Percentiles rank a stretch among this genome's conserved stretches.
Conservation (phyloP, 306 rosid species). For the Spatholobus suberectus region DNA sequence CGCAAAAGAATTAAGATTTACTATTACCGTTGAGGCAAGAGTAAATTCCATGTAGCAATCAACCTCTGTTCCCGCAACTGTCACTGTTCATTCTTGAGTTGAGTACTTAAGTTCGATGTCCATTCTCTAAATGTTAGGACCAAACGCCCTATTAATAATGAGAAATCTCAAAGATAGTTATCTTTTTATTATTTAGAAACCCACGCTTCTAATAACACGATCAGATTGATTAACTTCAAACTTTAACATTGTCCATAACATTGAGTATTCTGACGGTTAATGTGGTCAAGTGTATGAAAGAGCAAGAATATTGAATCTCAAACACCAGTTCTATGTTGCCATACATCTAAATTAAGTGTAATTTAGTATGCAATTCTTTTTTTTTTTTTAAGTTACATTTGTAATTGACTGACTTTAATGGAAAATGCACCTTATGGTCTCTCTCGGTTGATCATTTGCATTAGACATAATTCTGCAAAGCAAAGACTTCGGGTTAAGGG, state of each 20-base stretch:
- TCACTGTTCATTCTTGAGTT: background rate
- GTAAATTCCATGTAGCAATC: background rate
- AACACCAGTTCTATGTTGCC: background rate
- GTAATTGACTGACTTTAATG: background rate
- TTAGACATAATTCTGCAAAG: background rate
- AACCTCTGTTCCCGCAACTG: background rate
- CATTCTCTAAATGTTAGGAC: conserved; percentile 7
- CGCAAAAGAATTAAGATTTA: background rate
- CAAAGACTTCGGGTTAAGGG: background rate
- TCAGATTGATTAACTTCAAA: conserved; percentile 12
- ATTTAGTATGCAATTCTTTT: background rate
- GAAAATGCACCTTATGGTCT: background rate
- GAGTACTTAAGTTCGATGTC: background rate
- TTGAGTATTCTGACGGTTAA: background rate
- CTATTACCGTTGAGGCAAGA: background rate
- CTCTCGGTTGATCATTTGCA: background rate
- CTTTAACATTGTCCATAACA: background rate
- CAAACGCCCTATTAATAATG: background rate
- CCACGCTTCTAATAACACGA: conserved; percentile 33
- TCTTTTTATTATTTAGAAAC: conserved; percentile 1
- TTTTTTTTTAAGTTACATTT: background rate
- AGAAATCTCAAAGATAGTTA: background rate
- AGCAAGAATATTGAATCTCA: background rate
- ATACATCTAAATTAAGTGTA: background rate
- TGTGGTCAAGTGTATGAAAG: background rate